These are phyloP conservation scores for Cryptomeria japonica DNA, from an alignment of 75 land plant species.

Conservation along the genomic window DNA sequence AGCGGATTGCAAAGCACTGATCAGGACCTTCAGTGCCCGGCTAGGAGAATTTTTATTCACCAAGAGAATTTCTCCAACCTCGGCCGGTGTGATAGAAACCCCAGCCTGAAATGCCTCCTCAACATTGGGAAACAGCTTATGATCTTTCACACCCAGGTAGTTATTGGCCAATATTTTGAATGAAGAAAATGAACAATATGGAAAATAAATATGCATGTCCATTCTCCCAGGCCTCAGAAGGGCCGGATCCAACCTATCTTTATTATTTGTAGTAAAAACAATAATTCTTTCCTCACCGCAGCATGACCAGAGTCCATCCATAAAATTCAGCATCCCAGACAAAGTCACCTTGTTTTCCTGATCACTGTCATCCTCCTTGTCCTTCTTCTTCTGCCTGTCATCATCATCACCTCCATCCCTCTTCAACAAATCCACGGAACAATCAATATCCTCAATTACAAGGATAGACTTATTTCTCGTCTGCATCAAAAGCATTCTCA, in stretches of 20 bases:
- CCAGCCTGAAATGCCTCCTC: constrained; percentile 63
- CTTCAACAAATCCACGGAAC: constrained; percentile 21
- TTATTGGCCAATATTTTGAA: constrained; percentile 71
- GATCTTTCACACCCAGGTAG: constrained; percentile 53
- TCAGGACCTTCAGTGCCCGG: constrained; percentile 70
- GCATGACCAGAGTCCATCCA: constrained; percentile 68
- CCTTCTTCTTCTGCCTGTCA: constrained; percentile 4
- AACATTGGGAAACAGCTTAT: constrained; percentile 59
- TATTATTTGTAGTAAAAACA: constrained; percentile 37
- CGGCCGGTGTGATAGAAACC: constrained; percentile 51
- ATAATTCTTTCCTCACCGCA: constrained; percentile 29
- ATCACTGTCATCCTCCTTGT: constrained; percentile 18
- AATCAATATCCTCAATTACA: constrained; percentile 59
- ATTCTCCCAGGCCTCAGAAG: constrained; percentile 70
- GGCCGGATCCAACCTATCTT: constrained; percentile 48
- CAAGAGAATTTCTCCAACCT: constrained; percentile 70
- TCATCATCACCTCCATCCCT: not conserved
- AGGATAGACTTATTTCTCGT: constrained; percentile 41
- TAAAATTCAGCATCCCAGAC: constrained; percentile 64
- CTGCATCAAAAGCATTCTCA: constrained; percentile 31
- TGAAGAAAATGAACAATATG: constrained; percentile 59
- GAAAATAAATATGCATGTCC: constrained; percentile 59
- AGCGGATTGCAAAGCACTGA: constrained; percentile 44
- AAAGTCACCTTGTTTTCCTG: constrained; percentile 27
- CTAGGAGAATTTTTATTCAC: constrained; percentile 47